A percentile compares a stretch with the other conserved stretches of the same genome.
phyloP scores from a whole-genome alignment of 2,329 filamentous ascomycete genomes.

The Monosporascus sp. region DNA sequence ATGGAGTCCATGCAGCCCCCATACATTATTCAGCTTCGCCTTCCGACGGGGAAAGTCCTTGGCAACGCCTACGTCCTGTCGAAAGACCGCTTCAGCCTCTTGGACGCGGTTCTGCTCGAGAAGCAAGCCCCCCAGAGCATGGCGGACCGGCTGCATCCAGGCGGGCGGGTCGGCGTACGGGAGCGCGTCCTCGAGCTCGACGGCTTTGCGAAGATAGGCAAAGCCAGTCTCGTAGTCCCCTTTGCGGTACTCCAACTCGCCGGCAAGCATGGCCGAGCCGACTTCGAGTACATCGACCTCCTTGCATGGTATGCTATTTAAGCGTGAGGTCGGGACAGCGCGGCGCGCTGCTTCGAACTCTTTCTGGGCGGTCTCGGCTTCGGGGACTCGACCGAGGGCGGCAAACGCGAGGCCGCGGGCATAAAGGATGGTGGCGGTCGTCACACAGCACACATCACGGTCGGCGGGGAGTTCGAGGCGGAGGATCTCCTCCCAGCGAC shows the following conservation, averaged over 20 bases:
- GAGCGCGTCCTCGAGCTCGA: constrained; percentile 44
- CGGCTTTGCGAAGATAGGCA: constrained; percentile 38
- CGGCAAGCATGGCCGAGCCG: constrained; percentile 49
- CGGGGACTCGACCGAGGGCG: constrained; percentile 35
- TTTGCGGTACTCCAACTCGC: constrained; percentile 55
- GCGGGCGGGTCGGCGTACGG: constrained; percentile 54
- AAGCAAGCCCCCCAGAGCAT: constrained; percentile 50
- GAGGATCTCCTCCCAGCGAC: constrained; percentile 48
- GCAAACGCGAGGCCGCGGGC: constrained; percentile 49
- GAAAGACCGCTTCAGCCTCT: constrained; percentile 37
- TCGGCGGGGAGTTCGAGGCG: constrained; percentile 39
- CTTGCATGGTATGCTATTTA: constrained; percentile 12
- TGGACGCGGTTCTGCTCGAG: constrained; percentile 46
- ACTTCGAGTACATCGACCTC: constrained; percentile 14
- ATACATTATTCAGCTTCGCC: constrained; percentile 55
- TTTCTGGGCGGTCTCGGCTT: constrained; percentile 33
- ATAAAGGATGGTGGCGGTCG: constrained; percentile 49
- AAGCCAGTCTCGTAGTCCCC: constrained; percentile 45
- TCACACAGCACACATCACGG: constrained; percentile 44
- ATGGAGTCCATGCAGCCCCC: constrained; percentile 54
- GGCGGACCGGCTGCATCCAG: constrained; percentile 54
- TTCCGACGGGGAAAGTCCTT: constrained; percentile 43
- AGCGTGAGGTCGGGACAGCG: constrained; percentile 28
- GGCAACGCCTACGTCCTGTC: constrained; percentile 40
- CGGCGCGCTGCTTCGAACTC: constrained; percentile 33